A percentile compares a stretch with the other conserved stretches of the same genome.
phyloP scores from a whole-genome alignment of 2,329 filamentous ascomycete species.

The Fusarium nisikadoi region DNA sequence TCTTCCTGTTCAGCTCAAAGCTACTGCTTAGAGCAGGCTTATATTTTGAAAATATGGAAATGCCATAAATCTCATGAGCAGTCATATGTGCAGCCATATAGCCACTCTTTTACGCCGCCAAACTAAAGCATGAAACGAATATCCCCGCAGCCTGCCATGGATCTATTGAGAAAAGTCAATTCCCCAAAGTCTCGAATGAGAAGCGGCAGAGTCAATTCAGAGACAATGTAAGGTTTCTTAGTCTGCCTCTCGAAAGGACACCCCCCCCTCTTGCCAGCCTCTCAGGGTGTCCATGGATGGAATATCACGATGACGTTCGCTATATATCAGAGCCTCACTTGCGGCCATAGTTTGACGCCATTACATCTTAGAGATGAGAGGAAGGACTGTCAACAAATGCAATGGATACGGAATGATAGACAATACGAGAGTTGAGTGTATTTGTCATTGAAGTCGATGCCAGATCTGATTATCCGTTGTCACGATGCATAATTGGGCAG shows the following conservation, averaged over 20 bases:
- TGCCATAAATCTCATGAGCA: background rate
- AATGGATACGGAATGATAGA: background rate
- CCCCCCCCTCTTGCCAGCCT: background rate
- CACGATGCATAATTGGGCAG: background rate
- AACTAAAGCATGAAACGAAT: background rate
- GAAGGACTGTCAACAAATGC: background rate
- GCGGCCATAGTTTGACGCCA: background rate
- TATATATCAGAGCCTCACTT: slow-evolving; percentile 2
- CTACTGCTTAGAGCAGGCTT: background rate
- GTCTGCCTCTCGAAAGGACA: background rate
- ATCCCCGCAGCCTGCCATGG: background rate
- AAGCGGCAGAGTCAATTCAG: background rate
- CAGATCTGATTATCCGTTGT: background rate
- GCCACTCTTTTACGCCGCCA: background rate
- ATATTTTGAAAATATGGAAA: background rate
- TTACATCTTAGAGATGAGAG: background rate
- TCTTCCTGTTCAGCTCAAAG: background rate
- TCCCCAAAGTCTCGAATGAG: background rate
- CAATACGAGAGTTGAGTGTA: background rate
- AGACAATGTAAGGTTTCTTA: background rate
- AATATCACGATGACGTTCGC: slow-evolving; percentile 19
- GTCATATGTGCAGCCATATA: background rate
- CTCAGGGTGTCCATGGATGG: background rate
- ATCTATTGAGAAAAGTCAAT: slow-evolving; percentile 22
- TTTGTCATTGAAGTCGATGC: background rate